Conservation (phyloP, 169 alveolate genomes). For the Plasmodium vinckei region DNA sequence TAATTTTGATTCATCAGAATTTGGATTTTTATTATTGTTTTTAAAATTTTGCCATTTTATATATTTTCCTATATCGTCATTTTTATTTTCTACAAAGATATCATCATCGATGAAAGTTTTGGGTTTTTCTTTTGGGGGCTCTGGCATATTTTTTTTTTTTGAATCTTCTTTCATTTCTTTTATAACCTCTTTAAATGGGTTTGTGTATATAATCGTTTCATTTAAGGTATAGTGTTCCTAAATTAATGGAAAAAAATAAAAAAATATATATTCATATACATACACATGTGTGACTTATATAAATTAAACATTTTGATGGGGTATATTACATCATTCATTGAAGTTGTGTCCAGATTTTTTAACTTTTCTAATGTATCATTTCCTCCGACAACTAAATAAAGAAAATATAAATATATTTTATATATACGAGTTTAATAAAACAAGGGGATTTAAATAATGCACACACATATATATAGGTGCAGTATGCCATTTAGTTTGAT, state of each 20-base stretch:
- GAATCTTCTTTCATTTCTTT: conserved; percentile 53
- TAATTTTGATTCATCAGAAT: conserved; percentile 19
- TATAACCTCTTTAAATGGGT: conserved; percentile 72
- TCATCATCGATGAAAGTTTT: conserved; percentile 59
- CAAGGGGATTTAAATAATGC: background rate
- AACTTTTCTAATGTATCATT: conserved; percentile 49
- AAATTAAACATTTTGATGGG: background rate
- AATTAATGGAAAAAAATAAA: background rate
- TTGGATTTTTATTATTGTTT: conserved; percentile 7
- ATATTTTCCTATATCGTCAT: conserved; percentile 62
- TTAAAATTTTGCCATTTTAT: conserved; percentile 58
- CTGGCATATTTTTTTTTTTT: conserved; percentile 25
- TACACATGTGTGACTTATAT: background rate
- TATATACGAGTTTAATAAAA: background rate
- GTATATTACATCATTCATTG: conserved; percentile 17
- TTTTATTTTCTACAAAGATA: conserved; percentile 45
- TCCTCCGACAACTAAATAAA: conserved; percentile 61
- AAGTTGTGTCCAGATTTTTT: conserved; percentile 41
- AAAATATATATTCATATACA: conserved; percentile 4
- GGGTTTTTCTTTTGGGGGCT: conserved; percentile 14
- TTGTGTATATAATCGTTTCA: conserved; percentile 60
- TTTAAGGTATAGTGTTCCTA: conserved; percentile 24
- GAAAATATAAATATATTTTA: background rate
- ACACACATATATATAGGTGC: background rate
- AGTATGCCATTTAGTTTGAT: no score